A percentile compares a stretch with the other conserved stretches of the same genome.
Evolutionary conservation across 306 rosid genomes (phyloP).

Genomic region (Gynostemma pentaphyllum): DNA sequence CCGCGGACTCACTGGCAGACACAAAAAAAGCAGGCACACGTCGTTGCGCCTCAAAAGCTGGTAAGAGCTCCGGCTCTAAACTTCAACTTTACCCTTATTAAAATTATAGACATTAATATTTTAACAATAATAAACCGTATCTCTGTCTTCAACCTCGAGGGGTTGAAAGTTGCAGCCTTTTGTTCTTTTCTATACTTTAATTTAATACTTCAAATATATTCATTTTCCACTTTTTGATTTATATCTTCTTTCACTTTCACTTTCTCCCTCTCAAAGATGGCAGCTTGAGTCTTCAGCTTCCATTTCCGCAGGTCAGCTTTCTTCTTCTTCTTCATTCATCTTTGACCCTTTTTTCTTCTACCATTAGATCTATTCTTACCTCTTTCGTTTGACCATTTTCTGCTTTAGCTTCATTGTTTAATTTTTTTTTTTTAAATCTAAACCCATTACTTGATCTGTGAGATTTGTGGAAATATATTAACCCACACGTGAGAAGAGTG

Average conservation of each 20-base stretch:
- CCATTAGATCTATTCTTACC: not conserved
- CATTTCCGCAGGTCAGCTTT: not conserved
- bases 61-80: not conserved
- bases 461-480: too few relatives aligned
- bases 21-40: too few relatives aligned
- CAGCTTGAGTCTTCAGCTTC: not conserved
- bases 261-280: not conserved
- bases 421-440: too few relatives aligned
- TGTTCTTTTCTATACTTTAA: conserved; percentile 2
- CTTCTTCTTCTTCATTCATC: not conserved
- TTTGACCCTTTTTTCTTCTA: too few relatives aligned
- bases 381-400: not conserved
- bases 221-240: conserved; percentile 15
- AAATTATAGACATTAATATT: not conserved
- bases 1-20: too few relatives aligned
- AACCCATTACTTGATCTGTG: too few relatives aligned
- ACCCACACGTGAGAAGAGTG: too few relatives aligned
- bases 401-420: not conserved
- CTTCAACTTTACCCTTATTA: not conserved
- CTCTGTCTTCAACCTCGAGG: conserved; percentile 20
- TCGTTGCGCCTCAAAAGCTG: too few relatives aligned
- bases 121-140: conserved; percentile 6
- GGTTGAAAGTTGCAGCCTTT: conserved; percentile 46
- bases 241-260: not conserved
- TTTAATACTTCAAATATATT: conserved; percentile 33